Percentiles rank a stretch among this genome's conserved stretches.
Conservation (phyloP, 2,329 filamentous ascomycete genomes). For the Cladosporium sphaerospermum region DNA sequence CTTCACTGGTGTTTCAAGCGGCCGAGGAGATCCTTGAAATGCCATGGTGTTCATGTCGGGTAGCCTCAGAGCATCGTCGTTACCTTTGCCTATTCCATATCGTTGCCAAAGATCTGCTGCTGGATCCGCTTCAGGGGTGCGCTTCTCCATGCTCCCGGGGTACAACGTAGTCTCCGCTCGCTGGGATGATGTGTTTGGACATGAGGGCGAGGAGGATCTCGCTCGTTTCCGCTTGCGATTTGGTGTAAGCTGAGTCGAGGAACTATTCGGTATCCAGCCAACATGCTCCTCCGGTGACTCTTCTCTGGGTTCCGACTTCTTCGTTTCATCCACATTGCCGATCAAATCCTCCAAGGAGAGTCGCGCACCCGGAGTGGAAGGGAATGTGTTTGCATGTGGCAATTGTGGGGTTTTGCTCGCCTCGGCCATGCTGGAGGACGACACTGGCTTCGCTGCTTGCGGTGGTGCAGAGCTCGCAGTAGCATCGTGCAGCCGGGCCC, state of each 20-base stretch:
- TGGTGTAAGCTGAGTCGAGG: conserved; percentile 36
- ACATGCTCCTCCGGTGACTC: conserved; percentile 56
- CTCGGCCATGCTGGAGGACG: conserved; percentile 2
- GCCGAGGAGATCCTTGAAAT: conserved; percentile 42
- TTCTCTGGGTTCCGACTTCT: conserved; percentile 38
- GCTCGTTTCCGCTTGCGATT: conserved; percentile 41
- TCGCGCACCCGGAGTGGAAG: conserved; percentile 54
- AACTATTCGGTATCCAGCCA: conserved; percentile 50
- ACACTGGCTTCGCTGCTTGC: conserved; percentile 1
- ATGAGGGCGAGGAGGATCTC: conserved; percentile 40
- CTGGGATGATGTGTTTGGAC: conserved; percentile 32
- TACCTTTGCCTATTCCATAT: conserved; percentile 34
- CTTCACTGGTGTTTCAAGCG: conserved; percentile 38
- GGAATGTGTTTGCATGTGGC: conserved; percentile 34
- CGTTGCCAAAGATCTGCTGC: conserved; percentile 42
- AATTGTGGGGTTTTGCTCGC: conserved; percentile 19
- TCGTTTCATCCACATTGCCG: conserved; percentile 53
- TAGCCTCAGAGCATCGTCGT: conserved; percentile 33
- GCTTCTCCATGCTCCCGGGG: conserved; percentile 21
- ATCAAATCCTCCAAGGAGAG: conserved; percentile 56
- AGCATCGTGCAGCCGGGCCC: conserved; percentile 4
- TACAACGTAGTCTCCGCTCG: conserved; percentile 33
- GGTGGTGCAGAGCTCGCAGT: conserved; percentile 9
- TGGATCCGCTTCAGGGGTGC: conserved; percentile 43
- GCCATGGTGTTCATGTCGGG: conserved; percentile 40